Base-by-base conservation (phyloP, 768 basidiomycete genomes). In the Baorangia bicolor region DNA sequence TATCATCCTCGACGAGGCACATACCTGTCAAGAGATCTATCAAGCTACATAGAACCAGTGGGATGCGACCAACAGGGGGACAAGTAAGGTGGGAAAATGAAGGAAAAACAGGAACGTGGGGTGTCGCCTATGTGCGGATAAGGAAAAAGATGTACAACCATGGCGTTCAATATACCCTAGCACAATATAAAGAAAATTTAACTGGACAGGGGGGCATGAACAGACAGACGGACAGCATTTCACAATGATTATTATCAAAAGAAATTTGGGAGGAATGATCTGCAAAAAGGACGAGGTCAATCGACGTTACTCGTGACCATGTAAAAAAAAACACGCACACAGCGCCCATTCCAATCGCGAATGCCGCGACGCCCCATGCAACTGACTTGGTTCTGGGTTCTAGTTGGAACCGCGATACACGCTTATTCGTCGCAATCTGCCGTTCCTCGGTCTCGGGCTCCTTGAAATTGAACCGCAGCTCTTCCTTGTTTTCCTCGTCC, bases 331-430 rank as follows among this genome's bases (percentile, higher is more conserved):
- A 31, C 4, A 84, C 88, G 74, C 64, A 93, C 90, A 88, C 81
- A 58, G 90, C 92, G 47, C 89, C 82, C 69, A 90, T 75, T 28
- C 92, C 92, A 47, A 92, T 76, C 35, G 89, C 90, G 72, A 96
- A 95, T 20, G 88, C 88, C 35, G 89, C 79, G 20, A 88, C 77
- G 35, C 92, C 92, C 92, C 92, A 94, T 3, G 87, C 90, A 51
- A 87, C 77, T 34, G 86, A 85, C 72, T 88, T 90, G 62, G 83
- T 81, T 65, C 83, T 81, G 12, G 92, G 85, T 60, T 86, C 80
- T 59, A 86, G 67, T 44, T 76, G 67, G 69, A 81, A 81, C 56
- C 82, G 69, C 30, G 78, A 72, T 48, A 86, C 77, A 43, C 92
- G 81, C 44, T 79, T 81, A 68, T 93, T 93, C 30, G 84, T 79